Conservation (phyloP, 1,139 yeast species). For the Yamadazyma triangularis region DNA sequence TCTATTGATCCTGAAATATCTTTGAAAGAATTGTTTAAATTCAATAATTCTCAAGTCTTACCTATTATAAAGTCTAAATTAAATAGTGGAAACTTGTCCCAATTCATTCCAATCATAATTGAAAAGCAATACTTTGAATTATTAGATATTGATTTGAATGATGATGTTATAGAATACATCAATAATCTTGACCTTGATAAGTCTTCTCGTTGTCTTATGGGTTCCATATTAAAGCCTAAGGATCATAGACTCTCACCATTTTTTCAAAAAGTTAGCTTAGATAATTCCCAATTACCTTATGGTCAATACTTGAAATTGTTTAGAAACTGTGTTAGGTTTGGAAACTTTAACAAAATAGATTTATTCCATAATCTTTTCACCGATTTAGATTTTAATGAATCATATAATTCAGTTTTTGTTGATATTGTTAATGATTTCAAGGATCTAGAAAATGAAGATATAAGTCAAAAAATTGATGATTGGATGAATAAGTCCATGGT, state of each 20-base stretch:
- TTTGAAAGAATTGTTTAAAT: conserved; percentile 8
- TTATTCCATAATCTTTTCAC: conserved; percentile 3
- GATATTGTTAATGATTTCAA: conserved; percentile 2
- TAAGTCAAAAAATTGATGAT: not conserved
- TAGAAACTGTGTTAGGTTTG: conserved; percentile 2
- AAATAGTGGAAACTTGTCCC: conserved; percentile 4
- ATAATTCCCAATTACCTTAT: not conserved
- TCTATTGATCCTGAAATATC: conserved; percentile 4
- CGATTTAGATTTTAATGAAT: not conserved
- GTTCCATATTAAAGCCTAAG: conserved; percentile 10
- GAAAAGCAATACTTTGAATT: conserved; percentile 3
- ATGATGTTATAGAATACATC: conserved; percentile 2
- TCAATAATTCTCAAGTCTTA: conserved; percentile 3
- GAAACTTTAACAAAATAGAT: not conserved
- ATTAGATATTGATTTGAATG: conserved; percentile 5
- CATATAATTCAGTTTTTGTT: conserved; percentile 4
- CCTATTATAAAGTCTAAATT: conserved; percentile 6
- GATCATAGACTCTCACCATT: conserved; percentile 22
- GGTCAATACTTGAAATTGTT: conserved; percentile 3
- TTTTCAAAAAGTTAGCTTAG: conserved; percentile 5
- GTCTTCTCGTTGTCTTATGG: not conserved
- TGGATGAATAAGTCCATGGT: conserved; percentile 53
- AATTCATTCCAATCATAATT: conserved; percentile 4
- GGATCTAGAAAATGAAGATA: not conserved
- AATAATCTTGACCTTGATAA: not conserved